Evolutionary conservation across 1,284 basidiomycete genomes (phyloP), one percentile per base, ranked within the genome.

Genomic region (Cutaneotrichosporon dermatis): DNA sequence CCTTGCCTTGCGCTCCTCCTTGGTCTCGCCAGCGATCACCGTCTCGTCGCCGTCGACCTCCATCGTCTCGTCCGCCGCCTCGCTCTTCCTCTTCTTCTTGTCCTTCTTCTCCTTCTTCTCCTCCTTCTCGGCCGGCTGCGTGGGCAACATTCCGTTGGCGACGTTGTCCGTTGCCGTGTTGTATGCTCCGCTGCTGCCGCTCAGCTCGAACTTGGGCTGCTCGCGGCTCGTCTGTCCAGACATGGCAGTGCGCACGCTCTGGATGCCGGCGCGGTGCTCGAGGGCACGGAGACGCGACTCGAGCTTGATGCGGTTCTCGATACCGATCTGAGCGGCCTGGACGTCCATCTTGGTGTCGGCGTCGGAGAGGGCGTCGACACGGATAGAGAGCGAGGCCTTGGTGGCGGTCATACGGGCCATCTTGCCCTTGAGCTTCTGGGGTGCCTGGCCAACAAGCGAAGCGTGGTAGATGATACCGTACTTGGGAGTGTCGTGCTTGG

Each of bases 351-450:
- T 96, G 72, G 86, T 89, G 63, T 97, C 92, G 33, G 87, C 83
- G 66, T 97, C 94, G 34, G 94, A 89, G 46, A 99, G 86, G 6
- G 95, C 95, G 70, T 99, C 95, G 46, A 98, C 89, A 77, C 95
- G 92, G 71, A 95, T 92, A 4, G 94, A 96, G 9, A 99, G 85
- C 1, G 95, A 90, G 4, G 95, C 88, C 82, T 97, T 97, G 62
- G 95, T 98, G 42, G 95, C 93, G 36, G 98, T 92, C 95, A 99
- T 99, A 69, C 96, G 89, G 11, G 96, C 96, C 95, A 99, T 98
- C 87, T 99, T 99, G 72, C 95, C 96, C 84, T 99, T 99, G 66
- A 97, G 85, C 82, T 97, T 97, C 67, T 93, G 92, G 52, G 95
- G 92, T 57, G 96, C 95, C 82, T 96, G 93, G 42, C 95, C 96